Evolutionary conservation across 495 filamentous ascomycete species (phyloP), one percentile per base, ranked within the genome.

Genomic region (Jackrogersella multiformis): DNA sequence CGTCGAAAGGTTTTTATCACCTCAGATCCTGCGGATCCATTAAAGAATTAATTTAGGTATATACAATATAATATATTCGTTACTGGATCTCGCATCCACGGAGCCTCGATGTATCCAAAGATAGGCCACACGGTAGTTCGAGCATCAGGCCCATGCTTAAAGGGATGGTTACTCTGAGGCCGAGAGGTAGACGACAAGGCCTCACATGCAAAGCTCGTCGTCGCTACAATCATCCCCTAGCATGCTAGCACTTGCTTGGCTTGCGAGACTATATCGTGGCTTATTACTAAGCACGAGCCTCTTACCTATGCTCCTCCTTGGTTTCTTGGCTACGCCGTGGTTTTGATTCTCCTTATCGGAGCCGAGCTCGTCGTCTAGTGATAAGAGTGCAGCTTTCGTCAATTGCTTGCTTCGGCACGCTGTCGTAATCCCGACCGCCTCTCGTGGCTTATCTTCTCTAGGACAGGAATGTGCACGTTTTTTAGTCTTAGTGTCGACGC

Each of bases 171-270:
- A 9, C 35, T 32, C 44, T n/a, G n/a, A n/a, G n/a, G n/a, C n/a
- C n/a, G n/a, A n/a, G 13, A 36, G 20, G n/a, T 46, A 41, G 35
- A 35, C 3, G 24, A n/a, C 48, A 28, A 45, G 15, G 6, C 12
- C 41, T 70, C 45, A 79, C 48, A 76, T 71, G 36, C 77, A 73
- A 36, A 80, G 73, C 69, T 80, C 79, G 36, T 81, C 79, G 28
- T 79, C 79, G 56, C 77, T 79, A 23, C 68, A 71, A 16, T 52
- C 57, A 30, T 56, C 57, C 15, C 57, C 35, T 4, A 58, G 42
- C 45, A 59, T 44, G 28, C 41, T 49, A 21, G 18, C 44, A 48
- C 58, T 64, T 21, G 35, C 54, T 45, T 30, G 54, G 23, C 63
- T 67, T 26, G 45, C 45, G 4, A 70, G 51, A 59, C 64, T 67